Conservation (phyloP, 352 stramenopile species). For the Pythium biforme region DNA sequence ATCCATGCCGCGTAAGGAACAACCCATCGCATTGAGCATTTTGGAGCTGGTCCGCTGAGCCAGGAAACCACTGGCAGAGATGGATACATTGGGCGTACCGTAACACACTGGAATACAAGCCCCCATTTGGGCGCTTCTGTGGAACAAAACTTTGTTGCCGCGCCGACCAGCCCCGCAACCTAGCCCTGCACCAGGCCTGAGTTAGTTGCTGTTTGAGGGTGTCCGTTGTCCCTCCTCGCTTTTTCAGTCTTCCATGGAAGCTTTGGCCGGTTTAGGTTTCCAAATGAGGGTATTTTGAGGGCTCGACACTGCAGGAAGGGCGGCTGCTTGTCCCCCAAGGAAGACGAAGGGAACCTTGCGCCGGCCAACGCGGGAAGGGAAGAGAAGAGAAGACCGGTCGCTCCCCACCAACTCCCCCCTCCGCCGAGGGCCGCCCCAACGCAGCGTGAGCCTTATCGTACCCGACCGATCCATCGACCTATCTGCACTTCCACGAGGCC, state of each 20-base stretch:
- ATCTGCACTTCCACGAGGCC: neutral
- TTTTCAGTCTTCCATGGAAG: neutral
- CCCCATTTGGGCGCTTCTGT: neutral
- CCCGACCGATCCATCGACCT: too few species aligned
- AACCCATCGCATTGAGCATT: too few species aligned
- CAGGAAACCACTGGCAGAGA: too few species aligned
- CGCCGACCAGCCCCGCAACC: constrained; percentile 5
- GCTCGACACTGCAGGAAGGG: too few species aligned
- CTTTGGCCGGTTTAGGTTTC: neutral
- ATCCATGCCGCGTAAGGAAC: constrained; percentile 53
- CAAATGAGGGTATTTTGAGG: too few species aligned
- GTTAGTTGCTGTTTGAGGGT: constrained; percentile 18
- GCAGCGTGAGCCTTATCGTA: too few species aligned
- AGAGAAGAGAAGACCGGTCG: neutral
- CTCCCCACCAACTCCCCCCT: neutral
- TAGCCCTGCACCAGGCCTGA: constrained; percentile 10
- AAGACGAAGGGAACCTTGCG: too few species aligned
- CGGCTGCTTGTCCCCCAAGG: too few species aligned
- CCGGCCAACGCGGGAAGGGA: too few species aligned
- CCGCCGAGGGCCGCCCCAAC: too few species aligned
- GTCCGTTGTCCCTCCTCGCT: neutral
- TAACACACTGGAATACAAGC: constrained; percentile 2
- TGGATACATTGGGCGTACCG: constrained; percentile 16
- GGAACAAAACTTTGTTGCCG: constrained; percentile 13
- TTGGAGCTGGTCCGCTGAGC: too few species aligned